These are phyloP conservation scores for Coemansia sp. DNA, from an alignment of 192 early-diverging fungal species.

Conservation along the genomic window DNA sequence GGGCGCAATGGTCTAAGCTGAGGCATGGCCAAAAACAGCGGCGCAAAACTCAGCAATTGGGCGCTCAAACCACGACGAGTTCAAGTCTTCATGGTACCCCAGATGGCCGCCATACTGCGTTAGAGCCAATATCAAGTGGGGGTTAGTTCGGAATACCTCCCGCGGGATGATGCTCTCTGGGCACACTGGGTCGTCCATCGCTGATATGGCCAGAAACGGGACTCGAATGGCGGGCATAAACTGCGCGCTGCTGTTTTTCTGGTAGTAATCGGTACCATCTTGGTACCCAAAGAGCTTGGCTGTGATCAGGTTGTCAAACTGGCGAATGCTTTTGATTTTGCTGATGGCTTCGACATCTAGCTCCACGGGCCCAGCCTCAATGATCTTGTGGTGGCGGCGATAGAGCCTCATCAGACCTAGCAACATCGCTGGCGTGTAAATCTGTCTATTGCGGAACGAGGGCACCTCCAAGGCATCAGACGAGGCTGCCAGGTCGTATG, in stretches of 20 bases:
- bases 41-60: constrained; percentile 68
- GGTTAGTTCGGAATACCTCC: constrained; percentile 72
- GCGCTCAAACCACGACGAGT: constrained; percentile 58
- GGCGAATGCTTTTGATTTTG: constrained; percentile 60
- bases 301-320: constrained; percentile 85
- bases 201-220: constrained; percentile 81
- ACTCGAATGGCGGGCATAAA: constrained; percentile 64
- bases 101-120: constrained; percentile 88
- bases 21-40: constrained; percentile 51
- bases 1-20: not conserved
- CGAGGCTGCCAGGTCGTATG: constrained; percentile 71
- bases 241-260: constrained; percentile 60
- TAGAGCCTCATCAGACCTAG: constrained; percentile 56
- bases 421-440: constrained; percentile 63
- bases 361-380: constrained; percentile 42
- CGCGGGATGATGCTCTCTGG: constrained; percentile 63
- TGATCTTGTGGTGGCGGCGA: constrained; percentile 50
- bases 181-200: constrained; percentile 91
- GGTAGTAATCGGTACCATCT: constrained; percentile 80
- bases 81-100: constrained; percentile 75
- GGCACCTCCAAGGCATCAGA: constrained; percentile 52
- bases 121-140: constrained; percentile 73
- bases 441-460: constrained; percentile 54
- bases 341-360: constrained; percentile 58
- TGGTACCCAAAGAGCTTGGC: constrained; percentile 71